phyloP scores from a whole-genome alignment of 2,329 filamentous ascomycete species.

The Fonsecaea nubica region DNA sequence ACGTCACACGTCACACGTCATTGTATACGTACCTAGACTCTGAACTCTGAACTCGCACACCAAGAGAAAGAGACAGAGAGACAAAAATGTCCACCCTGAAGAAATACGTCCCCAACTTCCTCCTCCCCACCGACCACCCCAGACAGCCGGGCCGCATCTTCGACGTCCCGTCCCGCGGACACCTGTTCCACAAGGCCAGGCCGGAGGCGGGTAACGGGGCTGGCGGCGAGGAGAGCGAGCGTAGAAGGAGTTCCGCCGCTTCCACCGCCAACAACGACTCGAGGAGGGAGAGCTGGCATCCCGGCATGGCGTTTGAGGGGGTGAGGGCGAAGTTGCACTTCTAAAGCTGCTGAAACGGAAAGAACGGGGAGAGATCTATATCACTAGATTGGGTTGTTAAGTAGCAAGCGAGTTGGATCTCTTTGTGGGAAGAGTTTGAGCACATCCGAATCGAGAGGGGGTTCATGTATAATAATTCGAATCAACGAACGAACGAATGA shows the following conservation, averaged over 20 bases:
- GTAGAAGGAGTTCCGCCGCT: constrained; percentile 15
- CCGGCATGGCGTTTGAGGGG: constrained; percentile 25
- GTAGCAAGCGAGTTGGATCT: neutral
- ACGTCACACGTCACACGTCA: no score
- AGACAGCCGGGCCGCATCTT: constrained; percentile 29
- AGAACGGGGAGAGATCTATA: neutral
- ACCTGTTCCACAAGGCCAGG: constrained; percentile 27
- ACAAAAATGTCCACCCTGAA: constrained; percentile 18
- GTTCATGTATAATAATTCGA: no score
- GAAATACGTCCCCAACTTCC: constrained; percentile 34
- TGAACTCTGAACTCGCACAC: no score
- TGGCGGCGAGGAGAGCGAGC: constrained; percentile 17
- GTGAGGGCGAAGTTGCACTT: constrained; percentile 4
- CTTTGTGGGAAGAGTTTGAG: neutral
- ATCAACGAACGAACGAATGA: no score
- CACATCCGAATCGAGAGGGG: no score
- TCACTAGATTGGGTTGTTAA: neutral
- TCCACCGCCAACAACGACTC: neutral
- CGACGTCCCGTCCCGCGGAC: constrained; percentile 29
- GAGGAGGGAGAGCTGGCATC: constrained; percentile 28
- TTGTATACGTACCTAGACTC: no score
- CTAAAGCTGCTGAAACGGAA: neutral
- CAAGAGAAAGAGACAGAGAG: no score
- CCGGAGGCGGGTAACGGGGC: constrained; percentile 22
- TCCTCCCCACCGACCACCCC: constrained; percentile 33